A percentile compares a stretch with the other conserved stretches of the same genome.
phyloP scores from a whole-genome alignment of 768 basidiomycete genomes.

The Mycena sanguinolenta region DNA sequence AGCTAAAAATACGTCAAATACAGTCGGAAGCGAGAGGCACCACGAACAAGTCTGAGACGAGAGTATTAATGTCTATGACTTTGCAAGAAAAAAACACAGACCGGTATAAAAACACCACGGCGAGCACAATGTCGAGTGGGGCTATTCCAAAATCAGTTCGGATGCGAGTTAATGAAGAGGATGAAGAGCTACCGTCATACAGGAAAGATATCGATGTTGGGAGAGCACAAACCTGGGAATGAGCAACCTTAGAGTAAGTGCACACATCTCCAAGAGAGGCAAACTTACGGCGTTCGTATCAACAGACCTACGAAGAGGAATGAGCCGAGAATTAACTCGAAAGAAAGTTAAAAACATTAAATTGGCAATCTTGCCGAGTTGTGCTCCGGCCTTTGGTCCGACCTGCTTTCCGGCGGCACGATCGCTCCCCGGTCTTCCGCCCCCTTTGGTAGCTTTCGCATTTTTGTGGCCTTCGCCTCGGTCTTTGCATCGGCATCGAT shows the following conservation, averaged over 20 bases:
- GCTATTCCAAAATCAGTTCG: background rate
- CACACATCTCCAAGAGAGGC: background rate
- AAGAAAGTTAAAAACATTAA: constrained; percentile 58
- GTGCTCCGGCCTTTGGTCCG: constrained; percentile 80
- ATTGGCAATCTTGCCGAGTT: constrained; percentile 90
- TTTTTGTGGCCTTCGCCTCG: constrained; percentile 51
- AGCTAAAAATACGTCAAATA: background rate
- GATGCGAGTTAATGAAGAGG: background rate
- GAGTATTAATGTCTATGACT: too few species aligned
- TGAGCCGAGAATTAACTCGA: too few species aligned
- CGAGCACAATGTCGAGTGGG: background rate
- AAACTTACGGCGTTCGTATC: constrained; percentile 70
- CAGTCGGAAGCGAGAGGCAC: background rate
- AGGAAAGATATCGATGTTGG: background rate
- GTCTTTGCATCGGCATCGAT: constrained; percentile 54
- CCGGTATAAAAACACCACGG: background rate
- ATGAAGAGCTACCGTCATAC: background rate
- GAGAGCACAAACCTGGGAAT: background rate
- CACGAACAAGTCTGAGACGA: too few species aligned
- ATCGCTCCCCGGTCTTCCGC: constrained; percentile 45
- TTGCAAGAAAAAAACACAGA: background rate
- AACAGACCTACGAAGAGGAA: constrained; percentile 48
- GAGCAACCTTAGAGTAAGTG: background rate
- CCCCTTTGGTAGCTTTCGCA: constrained; percentile 53
- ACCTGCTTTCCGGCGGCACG: constrained; percentile 26